Conservation (phyloP, 2,329 filamentous ascomycete genomes). For the Metarhizium sp. region DNA sequence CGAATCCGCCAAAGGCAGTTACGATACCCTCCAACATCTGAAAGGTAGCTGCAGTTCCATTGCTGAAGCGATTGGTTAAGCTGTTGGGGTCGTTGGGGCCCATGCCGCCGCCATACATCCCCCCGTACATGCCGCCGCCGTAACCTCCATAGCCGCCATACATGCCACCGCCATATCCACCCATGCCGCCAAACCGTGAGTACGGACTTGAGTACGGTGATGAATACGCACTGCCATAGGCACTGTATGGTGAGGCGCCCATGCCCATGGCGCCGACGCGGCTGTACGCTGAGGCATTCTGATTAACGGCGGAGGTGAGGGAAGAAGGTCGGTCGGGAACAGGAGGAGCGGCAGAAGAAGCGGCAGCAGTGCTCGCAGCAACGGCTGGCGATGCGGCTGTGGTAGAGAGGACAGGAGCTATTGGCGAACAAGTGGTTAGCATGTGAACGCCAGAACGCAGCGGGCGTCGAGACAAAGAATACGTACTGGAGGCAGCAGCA, state of each 20-base stretch:
- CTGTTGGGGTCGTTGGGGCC: conserved; percentile 79
- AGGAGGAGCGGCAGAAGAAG: conserved; percentile 47
- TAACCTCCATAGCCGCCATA: conserved; percentile 37
- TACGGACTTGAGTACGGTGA: conserved; percentile 32
- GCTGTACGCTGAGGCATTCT: conserved; percentile 79
- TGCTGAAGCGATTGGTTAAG: conserved; percentile 88
- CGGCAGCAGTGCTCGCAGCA: conserved; percentile 29
- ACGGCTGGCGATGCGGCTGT: conserved; percentile 12
- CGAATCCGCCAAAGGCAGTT: conserved; percentile 91
- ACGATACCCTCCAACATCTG: conserved; percentile 98
- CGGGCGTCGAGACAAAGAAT: background rate
- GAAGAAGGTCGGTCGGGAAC: conserved; percentile 75
- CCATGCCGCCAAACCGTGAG: conserved; percentile 40
- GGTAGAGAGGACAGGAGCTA: conserved; percentile 25
- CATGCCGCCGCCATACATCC: conserved; percentile 20
- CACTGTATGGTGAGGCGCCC: conserved; percentile 42
- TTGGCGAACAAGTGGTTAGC: conserved; percentile 12
- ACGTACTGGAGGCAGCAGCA: conserved; percentile 35
- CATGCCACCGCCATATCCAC: conserved; percentile 28
- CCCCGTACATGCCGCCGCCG: conserved; percentile 28
- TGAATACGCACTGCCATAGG: conserved; percentile 28
- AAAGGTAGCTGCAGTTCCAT: conserved; percentile 92
- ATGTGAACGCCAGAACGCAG: conserved; percentile 11
- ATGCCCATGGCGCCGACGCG: conserved; percentile 29
- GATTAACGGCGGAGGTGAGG: conserved; percentile 71